Conservation (phyloP, 768 basidiomycete genomes). For the Phylloporus sp. region DNA sequence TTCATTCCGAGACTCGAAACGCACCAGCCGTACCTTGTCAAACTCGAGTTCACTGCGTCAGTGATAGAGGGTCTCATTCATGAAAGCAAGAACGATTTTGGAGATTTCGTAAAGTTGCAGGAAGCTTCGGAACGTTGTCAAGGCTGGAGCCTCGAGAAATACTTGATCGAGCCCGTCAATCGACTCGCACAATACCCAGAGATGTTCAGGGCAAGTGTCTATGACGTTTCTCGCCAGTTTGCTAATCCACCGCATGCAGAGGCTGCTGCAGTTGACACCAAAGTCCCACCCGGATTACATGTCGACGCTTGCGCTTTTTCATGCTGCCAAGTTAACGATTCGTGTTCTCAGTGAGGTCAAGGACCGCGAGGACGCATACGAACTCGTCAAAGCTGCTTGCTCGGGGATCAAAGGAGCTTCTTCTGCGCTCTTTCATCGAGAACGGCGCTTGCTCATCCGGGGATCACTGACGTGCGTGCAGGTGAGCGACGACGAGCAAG, state of each 20-base stretch:
- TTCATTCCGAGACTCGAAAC: slow-evolving; percentile 70
- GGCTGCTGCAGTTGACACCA: slow-evolving; percentile 64
- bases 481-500: slow-evolving; percentile 33
- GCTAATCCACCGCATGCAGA: slow-evolving; percentile 39
- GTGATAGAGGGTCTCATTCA: slow-evolving; percentile 46
- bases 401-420: slow-evolving; percentile 55
- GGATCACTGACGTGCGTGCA: slow-evolving; percentile 47
- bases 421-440: slow-evolving; percentile 56
- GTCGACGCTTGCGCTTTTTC: slow-evolving; percentile 57
- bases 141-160: slow-evolving; percentile 59
- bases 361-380: slow-evolving; percentile 79
- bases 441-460: slow-evolving; percentile 68
- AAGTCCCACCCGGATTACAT: slow-evolving; percentile 66
- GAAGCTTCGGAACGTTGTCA: slow-evolving; percentile 49
- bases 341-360: slow-evolving; percentile 83
- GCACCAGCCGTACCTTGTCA: slow-evolving; percentile 82
- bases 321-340: slow-evolving; percentile 66
- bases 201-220: slow-evolving; percentile 60
- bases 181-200: slow-evolving; percentile 66
- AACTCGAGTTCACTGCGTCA: slow-evolving; percentile 55
- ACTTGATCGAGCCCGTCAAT: slow-evolving; percentile 72
- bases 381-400: slow-evolving; percentile 59
- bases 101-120: slow-evolving; percentile 76
- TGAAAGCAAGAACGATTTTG: slow-evolving; percentile 65
- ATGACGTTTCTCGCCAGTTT: not conserved